These are phyloP conservation scores for Sisymbrium irio DNA, from an alignment of 345 rosid species.

Conservation along the genomic window DNA sequence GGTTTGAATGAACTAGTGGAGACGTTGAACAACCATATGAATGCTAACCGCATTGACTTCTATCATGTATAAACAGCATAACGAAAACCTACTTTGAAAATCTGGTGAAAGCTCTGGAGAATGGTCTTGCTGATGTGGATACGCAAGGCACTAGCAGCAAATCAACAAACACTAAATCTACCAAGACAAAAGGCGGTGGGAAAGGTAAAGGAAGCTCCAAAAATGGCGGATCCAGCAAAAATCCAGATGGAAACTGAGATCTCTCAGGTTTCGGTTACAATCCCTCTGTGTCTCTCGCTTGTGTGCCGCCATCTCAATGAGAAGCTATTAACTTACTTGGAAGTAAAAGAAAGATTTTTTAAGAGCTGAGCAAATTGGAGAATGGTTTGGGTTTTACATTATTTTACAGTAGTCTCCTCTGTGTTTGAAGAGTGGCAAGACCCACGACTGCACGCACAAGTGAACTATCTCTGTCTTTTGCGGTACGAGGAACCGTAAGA, in stretches of 20 bases:
- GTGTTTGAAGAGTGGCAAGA: slow-evolving; percentile 4
- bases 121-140: slow-evolving; percentile 70
- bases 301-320: neutral
- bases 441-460: neutral
- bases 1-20: neutral
- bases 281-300: neutral
- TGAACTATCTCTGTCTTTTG: slow-evolving; percentile 5
- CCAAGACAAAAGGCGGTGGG: slow-evolving; percentile 23
- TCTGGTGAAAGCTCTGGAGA: slow-evolving; percentile 80
- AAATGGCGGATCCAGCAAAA: slow-evolving; percentile 28
- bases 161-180: slow-evolving; percentile 27
- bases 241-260: slow-evolving; percentile 22
- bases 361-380: slow-evolving; percentile 8
- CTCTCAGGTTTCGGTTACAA: slow-evolving; percentile 17
- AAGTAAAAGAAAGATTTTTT: neutral
- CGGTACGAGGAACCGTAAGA: neutral
- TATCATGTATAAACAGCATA: slow-evolving; percentile 47
- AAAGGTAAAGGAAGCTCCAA: slow-evolving; percentile 34
- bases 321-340: neutral
- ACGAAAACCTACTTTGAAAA: slow-evolving; percentile 83
- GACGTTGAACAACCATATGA: neutral
- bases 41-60: slow-evolving; percentile 17
- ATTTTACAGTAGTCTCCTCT: neutral
- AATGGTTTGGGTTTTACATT: neutral
- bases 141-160: slow-evolving; percentile 30